Conservation (phyloP, 768 basidiomycete species). For the Lactifluus echinatus region DNA sequence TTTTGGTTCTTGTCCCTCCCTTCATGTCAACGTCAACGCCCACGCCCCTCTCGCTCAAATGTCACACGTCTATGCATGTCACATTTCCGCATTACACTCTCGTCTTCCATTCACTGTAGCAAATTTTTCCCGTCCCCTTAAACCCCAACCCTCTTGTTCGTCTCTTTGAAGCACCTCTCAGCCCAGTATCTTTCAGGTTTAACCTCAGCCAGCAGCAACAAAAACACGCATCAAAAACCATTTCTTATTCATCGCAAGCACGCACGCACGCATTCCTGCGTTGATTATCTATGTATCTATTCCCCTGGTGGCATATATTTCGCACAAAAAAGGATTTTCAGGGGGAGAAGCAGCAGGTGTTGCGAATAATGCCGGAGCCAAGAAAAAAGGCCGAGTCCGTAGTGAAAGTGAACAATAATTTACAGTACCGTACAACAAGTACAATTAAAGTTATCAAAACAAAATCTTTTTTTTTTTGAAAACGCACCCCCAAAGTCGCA, state of each 20-base stretch:
- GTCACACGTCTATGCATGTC: not conserved
- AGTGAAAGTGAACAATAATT: slow-evolving; percentile 13
- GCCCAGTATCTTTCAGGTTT: not conserved
- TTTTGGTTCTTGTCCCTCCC: not conserved
- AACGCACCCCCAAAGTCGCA: not conserved
- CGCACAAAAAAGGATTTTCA: slow-evolving; percentile 12
- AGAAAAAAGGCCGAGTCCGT: not conserved
- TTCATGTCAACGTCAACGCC: slow-evolving; percentile 9
- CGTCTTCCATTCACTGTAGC: slow-evolving; percentile 9
- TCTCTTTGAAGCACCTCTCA: not conserved
- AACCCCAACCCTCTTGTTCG: not conserved
- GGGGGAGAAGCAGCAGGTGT: not conserved
- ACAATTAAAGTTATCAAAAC: not conserved
- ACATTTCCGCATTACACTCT: not conserved
- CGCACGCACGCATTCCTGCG: slow-evolving; percentile 3
- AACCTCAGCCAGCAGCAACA: not conserved
- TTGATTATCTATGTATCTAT: slow-evolving; percentile 20
- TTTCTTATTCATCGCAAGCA: slow-evolving; percentile 3
- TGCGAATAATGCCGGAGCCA: not conserved
- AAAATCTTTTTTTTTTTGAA: not conserved
- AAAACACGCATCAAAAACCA: slow-evolving; percentile 5
- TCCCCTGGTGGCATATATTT: slow-evolving; percentile 17
- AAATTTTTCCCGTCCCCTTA: not conserved
- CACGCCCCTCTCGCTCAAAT: not conserved
- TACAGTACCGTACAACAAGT: slow-evolving; percentile 7